Evolutionary conservation across 169 alveolate genomes (phyloP).

Genomic region (Sarcocystis neurona): DNA sequence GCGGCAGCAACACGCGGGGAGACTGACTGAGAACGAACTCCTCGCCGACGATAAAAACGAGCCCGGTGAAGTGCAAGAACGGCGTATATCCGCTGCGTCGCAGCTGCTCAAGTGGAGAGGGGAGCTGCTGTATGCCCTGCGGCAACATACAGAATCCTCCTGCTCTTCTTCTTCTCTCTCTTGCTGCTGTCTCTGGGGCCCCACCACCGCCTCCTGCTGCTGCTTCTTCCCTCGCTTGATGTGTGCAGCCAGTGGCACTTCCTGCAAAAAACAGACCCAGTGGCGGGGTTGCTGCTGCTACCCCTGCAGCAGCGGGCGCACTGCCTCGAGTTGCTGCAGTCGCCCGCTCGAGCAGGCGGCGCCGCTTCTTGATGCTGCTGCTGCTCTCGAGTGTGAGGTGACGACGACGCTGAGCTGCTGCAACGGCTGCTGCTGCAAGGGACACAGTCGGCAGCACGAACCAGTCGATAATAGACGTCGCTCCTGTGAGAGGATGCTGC

Average conservation of each 20-base stretch:
- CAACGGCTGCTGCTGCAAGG: background rate
- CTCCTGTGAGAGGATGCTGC: constrained; percentile 27
- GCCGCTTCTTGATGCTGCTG: background rate
- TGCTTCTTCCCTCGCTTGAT: background rate
- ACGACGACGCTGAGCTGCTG: too few relatives aligned
- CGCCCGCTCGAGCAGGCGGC: background rate
- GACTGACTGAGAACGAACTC: too few relatives aligned
- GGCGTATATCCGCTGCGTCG: background rate
- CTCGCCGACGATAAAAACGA: constrained; percentile 16
- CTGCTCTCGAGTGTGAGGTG: background rate
- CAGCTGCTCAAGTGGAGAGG: background rate
- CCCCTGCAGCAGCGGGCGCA: background rate
- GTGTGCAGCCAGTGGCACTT: too few relatives aligned
- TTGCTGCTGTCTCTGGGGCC: background rate
- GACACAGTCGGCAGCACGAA: background rate
- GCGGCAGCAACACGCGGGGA: too few relatives aligned
- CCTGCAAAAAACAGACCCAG: too few relatives aligned
- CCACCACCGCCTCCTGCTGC: background rate
- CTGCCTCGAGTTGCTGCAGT: background rate
- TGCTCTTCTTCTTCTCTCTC: too few relatives aligned
- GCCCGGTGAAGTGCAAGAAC: background rate
- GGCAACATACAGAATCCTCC: too few relatives aligned
- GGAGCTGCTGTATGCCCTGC: background rate
- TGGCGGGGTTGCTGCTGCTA: background rate
- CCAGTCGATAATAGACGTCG: background rate